These are phyloP conservation scores for Aspergillus proliferans DNA, from an alignment of 2,329 filamentous ascomycete species.

Conservation along the genomic window DNA sequence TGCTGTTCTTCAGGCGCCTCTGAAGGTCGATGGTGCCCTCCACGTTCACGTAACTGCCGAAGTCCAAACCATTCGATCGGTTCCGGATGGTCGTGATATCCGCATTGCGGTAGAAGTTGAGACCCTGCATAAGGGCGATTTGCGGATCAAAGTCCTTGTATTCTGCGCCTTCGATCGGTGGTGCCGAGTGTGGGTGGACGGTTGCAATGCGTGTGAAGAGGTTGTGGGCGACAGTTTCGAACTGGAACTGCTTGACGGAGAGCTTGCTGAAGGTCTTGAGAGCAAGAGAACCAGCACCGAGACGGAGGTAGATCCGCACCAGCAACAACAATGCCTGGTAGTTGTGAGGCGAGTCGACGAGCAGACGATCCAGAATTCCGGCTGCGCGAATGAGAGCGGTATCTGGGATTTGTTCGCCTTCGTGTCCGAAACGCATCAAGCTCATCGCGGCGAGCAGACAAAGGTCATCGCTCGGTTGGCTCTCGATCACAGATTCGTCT, in stretches of 20 bases:
- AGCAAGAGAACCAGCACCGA: slow-evolving; percentile 43
- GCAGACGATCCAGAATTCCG: slow-evolving; percentile 34
- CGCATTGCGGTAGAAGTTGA: slow-evolving; percentile 37
- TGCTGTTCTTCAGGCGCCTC: slow-evolving; percentile 31
- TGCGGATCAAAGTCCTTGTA: slow-evolving; percentile 39
- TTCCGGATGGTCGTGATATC: slow-evolving; percentile 32
- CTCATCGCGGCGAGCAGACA: slow-evolving; percentile 39
- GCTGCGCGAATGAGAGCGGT: slow-evolving; percentile 31
- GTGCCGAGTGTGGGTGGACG: slow-evolving; percentile 40
- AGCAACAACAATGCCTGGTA: slow-evolving; percentile 41
- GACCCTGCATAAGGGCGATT: slow-evolving; percentile 32
- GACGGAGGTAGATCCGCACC: slow-evolving; percentile 37
- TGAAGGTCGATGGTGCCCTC: slow-evolving; percentile 38
- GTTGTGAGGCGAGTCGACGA: slow-evolving; percentile 40
- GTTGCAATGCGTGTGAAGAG: slow-evolving; percentile 43
- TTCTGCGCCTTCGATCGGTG: slow-evolving; percentile 34
- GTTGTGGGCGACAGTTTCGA: slow-evolving; percentile 43
- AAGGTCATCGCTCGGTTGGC: slow-evolving; percentile 39
- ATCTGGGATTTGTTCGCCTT: slow-evolving; percentile 16
- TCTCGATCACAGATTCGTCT: slow-evolving; percentile 34
- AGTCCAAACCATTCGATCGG: slow-evolving; percentile 33
- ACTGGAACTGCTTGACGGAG: slow-evolving; percentile 45
- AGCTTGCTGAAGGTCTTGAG: slow-evolving; percentile 40
- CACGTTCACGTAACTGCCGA: slow-evolving; percentile 41
- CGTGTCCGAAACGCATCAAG: slow-evolving; percentile 27